Conservation (phyloP, 495 filamentous ascomycete genomes). For the Lasiosphaeria miniovina region DNA sequence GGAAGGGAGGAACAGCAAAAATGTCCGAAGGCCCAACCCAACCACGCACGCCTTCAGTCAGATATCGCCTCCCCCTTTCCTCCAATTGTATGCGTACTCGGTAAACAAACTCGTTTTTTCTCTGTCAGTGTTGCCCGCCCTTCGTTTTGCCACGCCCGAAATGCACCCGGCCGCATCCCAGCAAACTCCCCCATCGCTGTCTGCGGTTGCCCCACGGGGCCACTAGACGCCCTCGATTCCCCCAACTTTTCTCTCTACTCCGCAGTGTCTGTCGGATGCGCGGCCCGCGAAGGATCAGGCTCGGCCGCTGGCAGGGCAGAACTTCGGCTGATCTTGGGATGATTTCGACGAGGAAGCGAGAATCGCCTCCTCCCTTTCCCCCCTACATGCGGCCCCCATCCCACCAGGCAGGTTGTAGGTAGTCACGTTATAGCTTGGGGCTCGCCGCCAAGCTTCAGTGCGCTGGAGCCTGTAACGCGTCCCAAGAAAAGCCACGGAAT, state of each 20-base stretch:
- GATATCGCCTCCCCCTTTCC: no score
- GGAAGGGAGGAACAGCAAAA: no score
- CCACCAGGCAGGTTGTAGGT: no score
- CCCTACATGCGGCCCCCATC: not conserved
- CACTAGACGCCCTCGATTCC: constrained; percentile 1
- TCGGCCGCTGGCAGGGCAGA: constrained; percentile 12
- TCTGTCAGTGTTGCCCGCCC: no score
- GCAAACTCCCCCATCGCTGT: not conserved
- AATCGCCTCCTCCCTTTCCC: not conserved
- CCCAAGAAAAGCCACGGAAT: no score
- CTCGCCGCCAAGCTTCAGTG: no score
- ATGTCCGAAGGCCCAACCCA: no score
- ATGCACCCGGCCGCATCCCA: not conserved
- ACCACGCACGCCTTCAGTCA: no score
- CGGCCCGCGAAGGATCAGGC: constrained; percentile 18
- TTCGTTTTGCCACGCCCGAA: not conserved
- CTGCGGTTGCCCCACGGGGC: not conserved
- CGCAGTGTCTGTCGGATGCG: constrained; percentile 8
- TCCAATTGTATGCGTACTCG: no score
- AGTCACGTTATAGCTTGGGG: no score
- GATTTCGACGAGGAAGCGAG: not conserved
- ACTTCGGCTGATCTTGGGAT: constrained; percentile 18
- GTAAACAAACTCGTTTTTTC: no score
- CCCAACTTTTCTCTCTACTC: constrained; percentile 11
- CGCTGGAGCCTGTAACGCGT: no score